These are phyloP conservation scores for Dorcoceras hygrometricum DNA, from an alignment of 257 asterid species.

Conservation along the genomic window DNA sequence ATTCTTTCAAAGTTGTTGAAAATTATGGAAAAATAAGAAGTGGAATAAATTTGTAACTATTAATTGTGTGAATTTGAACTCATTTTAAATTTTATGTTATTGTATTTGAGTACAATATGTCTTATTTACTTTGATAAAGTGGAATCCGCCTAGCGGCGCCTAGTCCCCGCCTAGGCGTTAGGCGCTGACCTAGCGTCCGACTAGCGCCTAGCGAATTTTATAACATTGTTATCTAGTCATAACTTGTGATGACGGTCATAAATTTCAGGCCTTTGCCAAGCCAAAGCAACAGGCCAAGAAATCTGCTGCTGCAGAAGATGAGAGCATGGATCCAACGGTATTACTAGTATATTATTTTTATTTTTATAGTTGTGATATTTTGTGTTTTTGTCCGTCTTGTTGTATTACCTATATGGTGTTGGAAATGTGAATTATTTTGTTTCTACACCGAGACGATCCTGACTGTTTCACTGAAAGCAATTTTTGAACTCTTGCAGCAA, in stretches of 20 bases:
- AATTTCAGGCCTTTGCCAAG: constrained; percentile 41
- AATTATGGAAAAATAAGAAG: too few species aligned
- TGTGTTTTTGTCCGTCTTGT: background rate
- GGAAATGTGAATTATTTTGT: background rate
- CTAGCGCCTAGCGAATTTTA: too few species aligned
- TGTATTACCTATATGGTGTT: background rate
- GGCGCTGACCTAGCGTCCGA: too few species aligned
- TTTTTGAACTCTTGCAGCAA: constrained; percentile 49
- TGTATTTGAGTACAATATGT: too few species aligned
- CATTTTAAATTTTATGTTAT: too few species aligned
- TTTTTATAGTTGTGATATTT: background rate
- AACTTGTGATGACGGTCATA: constrained; percentile 6
- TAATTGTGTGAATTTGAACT: too few species aligned
- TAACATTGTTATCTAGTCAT: too few species aligned
- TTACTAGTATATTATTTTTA: background rate
- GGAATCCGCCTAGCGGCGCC: too few species aligned
- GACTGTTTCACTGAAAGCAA: background rate
- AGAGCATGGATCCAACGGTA: constrained; percentile 77
- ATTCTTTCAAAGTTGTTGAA: too few species aligned
- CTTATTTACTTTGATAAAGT: too few species aligned
- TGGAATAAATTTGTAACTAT: too few species aligned
- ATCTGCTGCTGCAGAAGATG: constrained; percentile 62
- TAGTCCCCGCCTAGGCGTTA: too few species aligned
- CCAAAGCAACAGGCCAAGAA: constrained; percentile 39
- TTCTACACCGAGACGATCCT: background rate